phyloP scores from a whole-genome alignment of 164 flowering plant species.

The Cinnamomum micranthum region DNA sequence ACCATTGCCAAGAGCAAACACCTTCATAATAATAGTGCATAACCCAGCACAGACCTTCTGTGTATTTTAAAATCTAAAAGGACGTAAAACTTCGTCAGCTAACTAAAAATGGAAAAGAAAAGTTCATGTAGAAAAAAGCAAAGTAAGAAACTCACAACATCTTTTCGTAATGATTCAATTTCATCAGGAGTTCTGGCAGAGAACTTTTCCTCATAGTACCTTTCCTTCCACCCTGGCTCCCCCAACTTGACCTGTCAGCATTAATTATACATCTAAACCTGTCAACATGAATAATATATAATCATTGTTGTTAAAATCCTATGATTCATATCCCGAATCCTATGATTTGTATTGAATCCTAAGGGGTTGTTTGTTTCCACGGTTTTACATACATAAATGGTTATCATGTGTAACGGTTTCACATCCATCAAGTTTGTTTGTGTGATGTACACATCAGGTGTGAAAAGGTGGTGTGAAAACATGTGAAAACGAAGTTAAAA shows the following conservation, averaged over 20 bases:
- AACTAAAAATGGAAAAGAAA: slow-evolving; percentile 1
- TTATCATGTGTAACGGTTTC: no score
- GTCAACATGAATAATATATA: no score
- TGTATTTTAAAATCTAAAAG: slow-evolving; percentile 65
- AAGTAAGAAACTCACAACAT: slow-evolving; percentile 65
- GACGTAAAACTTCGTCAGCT: neutral
- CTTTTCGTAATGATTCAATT: slow-evolving; percentile 58
- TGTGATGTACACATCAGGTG: no score
- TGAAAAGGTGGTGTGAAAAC: no score
- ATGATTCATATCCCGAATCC: no score
- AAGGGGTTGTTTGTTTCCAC: no score
- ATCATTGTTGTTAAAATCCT: no score
- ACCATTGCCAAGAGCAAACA: slow-evolving; percentile 99
- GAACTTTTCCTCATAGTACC: slow-evolving; percentile 94
- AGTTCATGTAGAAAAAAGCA: neutral
- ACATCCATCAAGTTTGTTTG: no score
- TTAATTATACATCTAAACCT: neutral
- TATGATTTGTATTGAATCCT: no score
- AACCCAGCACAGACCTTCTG: slow-evolving; percentile 98
- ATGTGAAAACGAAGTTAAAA: no score
- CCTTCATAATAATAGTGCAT: slow-evolving; percentile 99
- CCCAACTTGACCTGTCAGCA: slow-evolving; percentile 73
- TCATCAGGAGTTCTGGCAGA: slow-evolving; percentile 65
- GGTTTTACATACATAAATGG: no score
- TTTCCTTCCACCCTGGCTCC: slow-evolving; percentile 91